Evolutionary conservation across 164 flowering plant species (phyloP).

Genomic region (Hamamelis virginiana): DNA sequence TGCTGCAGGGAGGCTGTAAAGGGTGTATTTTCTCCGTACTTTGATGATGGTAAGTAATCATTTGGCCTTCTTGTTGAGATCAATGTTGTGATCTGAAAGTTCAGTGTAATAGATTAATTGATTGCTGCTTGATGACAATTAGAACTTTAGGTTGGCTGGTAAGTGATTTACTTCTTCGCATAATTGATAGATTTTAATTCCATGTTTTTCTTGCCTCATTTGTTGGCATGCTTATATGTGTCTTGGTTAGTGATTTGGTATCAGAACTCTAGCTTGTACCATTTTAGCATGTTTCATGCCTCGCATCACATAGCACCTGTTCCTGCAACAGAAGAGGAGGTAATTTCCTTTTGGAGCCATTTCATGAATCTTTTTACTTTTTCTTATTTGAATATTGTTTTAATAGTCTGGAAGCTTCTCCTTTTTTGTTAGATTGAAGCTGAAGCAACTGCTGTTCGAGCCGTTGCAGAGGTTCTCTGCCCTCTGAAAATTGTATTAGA

Average conservation of each 20-base stretch:
- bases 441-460: slow-evolving; percentile 73
- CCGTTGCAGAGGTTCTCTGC: slow-evolving; percentile 52
- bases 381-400: background rate
- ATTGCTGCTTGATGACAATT: background rate
- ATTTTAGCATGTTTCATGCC: slow-evolving; percentile 97
- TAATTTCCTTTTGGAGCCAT: slow-evolving; percentile 23
- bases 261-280: slow-evolving; percentile 88
- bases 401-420: background rate
- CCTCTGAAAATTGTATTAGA: slow-evolving; percentile 77
- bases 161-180: background rate
- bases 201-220: slow-evolving; percentile 7
- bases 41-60: slow-evolving; percentile 57
- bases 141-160: background rate
- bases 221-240: slow-evolving; percentile 21
- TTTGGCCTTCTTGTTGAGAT: slow-evolving; percentile 8
- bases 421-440: slow-evolving; percentile 60
- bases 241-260: slow-evolving; percentile 78
- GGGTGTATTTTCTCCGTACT: slow-evolving; percentile 57
- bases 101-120: background rate
- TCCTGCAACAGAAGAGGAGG: slow-evolving; percentile 79
- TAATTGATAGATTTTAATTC: background rate
- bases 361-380: background rate
- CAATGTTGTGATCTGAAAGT: background rate
- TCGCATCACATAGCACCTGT: slow-evolving; percentile 81
- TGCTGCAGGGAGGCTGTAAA: slow-evolving; percentile 72